These are phyloP conservation scores for Nigrospora osmanthi DNA, from an alignment of 2,329 filamentous ascomycete species.

Conservation along the genomic window DNA sequence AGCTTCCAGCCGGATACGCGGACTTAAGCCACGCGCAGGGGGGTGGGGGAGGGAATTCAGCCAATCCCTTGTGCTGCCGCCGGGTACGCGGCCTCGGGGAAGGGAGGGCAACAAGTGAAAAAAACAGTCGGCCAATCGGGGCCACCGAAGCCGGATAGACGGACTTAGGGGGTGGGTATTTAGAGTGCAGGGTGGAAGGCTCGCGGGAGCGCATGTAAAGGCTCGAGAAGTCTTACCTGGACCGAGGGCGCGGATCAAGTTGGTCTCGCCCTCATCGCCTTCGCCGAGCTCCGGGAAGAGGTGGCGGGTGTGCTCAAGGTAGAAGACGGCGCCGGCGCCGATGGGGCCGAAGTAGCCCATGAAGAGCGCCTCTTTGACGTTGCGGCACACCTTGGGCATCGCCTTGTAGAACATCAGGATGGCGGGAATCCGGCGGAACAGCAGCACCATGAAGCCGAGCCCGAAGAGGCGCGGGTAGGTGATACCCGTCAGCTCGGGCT, in stretches of 20 bases:
- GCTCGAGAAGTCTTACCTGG: not conserved
- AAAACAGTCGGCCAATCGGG: no score
- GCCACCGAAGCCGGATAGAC: no score
- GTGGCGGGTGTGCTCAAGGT: constrained; percentile 45
- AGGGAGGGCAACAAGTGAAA: no score
- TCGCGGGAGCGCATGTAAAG: not conserved
- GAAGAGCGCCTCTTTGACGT: constrained; percentile 51
- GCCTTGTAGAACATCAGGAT: constrained; percentile 9
- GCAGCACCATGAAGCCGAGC: constrained; percentile 10
- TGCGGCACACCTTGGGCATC: constrained; percentile 10
- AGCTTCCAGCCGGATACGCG: no score
- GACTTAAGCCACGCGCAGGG: no score
- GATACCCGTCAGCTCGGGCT: constrained; percentile 1
- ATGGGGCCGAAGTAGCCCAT: constrained; percentile 70
- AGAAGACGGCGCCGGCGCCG: constrained; percentile 69
- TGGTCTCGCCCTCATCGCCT: constrained; percentile 23
- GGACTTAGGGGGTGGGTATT: no score
- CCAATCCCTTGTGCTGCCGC: no score
- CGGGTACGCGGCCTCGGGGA: no score
- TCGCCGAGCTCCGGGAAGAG: constrained; percentile 28
- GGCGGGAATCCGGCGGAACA: constrained; percentile 12
- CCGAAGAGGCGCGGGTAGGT: constrained; percentile 7
- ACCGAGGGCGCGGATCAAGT: constrained; percentile 1
- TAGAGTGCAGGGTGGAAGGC: no score
- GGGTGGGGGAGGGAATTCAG: no score